These are phyloP conservation scores for Pleurotus tuber-regium DNA, from an alignment of 768 basidiomycete species.

Conservation along the genomic window DNA sequence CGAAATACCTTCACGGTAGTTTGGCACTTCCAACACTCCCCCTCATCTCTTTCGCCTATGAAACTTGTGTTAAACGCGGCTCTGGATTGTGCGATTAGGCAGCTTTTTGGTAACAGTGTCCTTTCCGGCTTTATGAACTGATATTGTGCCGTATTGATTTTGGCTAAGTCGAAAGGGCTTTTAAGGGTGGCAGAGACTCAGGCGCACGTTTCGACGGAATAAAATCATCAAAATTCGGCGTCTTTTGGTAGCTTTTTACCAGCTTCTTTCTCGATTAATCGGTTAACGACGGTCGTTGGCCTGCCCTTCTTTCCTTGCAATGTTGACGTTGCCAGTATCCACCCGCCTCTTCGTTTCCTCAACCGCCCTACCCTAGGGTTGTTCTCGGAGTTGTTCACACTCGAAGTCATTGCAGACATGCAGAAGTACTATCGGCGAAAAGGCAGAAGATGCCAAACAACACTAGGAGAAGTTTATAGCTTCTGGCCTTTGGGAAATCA, in stretches of 20 bases:
- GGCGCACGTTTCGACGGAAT: constrained; percentile 63
- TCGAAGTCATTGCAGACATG: constrained; percentile 61
- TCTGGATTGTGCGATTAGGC: constrained; percentile 63
- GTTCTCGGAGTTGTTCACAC: constrained; percentile 51
- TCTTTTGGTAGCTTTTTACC: constrained; percentile 41
- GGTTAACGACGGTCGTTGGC: constrained; percentile 48
- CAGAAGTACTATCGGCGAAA: constrained; percentile 68
- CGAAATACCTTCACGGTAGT: constrained; percentile 41
- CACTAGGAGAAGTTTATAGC: constrained; percentile 73
- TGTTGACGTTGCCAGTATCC: constrained; percentile 43
- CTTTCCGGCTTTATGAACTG: constrained; percentile 20
- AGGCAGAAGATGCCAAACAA: constrained; percentile 55
- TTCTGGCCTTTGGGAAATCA: constrained; percentile 63
- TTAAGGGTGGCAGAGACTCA: constrained; percentile 62
- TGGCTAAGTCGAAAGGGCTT: constrained; percentile 24
- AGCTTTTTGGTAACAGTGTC: constrained; percentile 55
- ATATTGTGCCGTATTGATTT: neutral
- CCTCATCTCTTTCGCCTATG: constrained; percentile 53
- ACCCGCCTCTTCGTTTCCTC: constrained; percentile 48
- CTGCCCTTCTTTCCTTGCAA: constrained; percentile 70
- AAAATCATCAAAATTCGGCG: constrained; percentile 44
- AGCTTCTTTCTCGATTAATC: neutral
- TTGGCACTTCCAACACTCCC: constrained; percentile 35
- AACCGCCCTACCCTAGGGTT: constrained; percentile 56
- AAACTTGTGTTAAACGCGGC: constrained; percentile 59